Conservation (phyloP, 768 basidiomycete genomes). For the Mycena rosella region DNA sequence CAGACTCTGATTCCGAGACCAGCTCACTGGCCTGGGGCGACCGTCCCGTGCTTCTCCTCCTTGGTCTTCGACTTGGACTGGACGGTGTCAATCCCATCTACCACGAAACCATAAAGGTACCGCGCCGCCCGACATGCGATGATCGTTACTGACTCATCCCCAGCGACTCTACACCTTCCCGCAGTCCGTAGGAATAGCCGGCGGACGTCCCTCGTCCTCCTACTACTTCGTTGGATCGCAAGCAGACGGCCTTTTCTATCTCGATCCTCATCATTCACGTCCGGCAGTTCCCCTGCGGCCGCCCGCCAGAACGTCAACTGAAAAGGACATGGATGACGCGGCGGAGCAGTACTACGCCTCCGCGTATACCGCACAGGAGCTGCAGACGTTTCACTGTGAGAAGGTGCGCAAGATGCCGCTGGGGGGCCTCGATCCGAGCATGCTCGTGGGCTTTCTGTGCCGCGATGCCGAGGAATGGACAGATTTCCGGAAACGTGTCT, state of each 20-base stretch:
- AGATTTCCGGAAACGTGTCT: constrained; percentile 80
- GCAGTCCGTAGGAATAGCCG: constrained; percentile 96
- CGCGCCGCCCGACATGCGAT: constrained; percentile 11
- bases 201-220: constrained; percentile 95
- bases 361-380: constrained; percentile 79
- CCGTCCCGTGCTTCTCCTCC: constrained; percentile 85
- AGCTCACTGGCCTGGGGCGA: constrained; percentile 73
- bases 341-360: constrained; percentile 74
- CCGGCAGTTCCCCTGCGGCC: constrained; percentile 80
- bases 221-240: constrained; percentile 98
- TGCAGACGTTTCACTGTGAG: constrained; percentile 97
- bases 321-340: constrained; percentile 48
- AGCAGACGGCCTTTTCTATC: constrained; percentile 87
- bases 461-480: constrained; percentile 87
- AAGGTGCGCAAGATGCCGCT: constrained; percentile 95
- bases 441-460: constrained; percentile 95
- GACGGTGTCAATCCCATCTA: constrained; percentile 97
- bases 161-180: constrained; percentile 93
- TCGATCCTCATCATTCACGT: constrained; percentile 85
- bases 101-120: constrained; percentile 77
- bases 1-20: constrained; percentile 44
- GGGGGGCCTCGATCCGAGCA: constrained; percentile 92
- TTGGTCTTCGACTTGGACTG: constrained; percentile 89
- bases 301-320: constrained; percentile 4
- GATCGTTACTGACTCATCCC: not conserved